Evolutionary conservation across 768 basidiomycete genomes (phyloP).

Genomic region (Pleurotus platypus): DNA sequence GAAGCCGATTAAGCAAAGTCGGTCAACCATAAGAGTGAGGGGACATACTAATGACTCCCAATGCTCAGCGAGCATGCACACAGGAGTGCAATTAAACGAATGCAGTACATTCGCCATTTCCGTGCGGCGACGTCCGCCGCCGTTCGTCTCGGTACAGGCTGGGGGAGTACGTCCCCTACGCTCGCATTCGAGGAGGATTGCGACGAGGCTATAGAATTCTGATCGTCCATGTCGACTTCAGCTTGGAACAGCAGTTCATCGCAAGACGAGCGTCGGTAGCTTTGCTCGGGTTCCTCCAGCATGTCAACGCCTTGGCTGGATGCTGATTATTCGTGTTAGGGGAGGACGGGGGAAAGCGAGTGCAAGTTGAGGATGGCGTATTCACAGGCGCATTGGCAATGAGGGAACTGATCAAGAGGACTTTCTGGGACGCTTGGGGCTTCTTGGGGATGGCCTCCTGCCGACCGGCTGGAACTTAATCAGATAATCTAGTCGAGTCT

Average conservation of each 20-base stretch:
- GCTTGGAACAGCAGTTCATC: constrained; percentile 20
- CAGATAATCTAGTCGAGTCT: constrained; percentile 3
- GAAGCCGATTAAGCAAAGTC: neutral
- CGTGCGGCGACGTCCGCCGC: neutral
- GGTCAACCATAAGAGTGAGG: neutral
- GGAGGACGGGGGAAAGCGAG: neutral
- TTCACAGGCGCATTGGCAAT: constrained; percentile 3
- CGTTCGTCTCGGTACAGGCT: neutral
- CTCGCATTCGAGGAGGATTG: neutral
- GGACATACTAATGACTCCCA: constrained; percentile 70
- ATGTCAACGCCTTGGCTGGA: neutral
- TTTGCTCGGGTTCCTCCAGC: constrained; percentile 9
- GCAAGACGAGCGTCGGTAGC: constrained; percentile 25
- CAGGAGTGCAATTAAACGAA: constrained; percentile 58
- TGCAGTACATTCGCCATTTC: constrained; percentile 33
- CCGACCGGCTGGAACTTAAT: neutral
- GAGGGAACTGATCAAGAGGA: neutral
- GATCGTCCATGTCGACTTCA: constrained; percentile 7
- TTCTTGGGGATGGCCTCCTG: neutral
- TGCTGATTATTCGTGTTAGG: neutral
- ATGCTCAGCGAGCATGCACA: constrained; percentile 74
- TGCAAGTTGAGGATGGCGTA: neutral
- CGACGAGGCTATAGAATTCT: constrained; percentile 1
- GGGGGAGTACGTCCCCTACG: neutral
- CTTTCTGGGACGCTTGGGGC: neutral